Evolutionary conservation across 108 stramenopile genomes (phyloP).

Genomic region (Mediolabrus comicus): DNA sequence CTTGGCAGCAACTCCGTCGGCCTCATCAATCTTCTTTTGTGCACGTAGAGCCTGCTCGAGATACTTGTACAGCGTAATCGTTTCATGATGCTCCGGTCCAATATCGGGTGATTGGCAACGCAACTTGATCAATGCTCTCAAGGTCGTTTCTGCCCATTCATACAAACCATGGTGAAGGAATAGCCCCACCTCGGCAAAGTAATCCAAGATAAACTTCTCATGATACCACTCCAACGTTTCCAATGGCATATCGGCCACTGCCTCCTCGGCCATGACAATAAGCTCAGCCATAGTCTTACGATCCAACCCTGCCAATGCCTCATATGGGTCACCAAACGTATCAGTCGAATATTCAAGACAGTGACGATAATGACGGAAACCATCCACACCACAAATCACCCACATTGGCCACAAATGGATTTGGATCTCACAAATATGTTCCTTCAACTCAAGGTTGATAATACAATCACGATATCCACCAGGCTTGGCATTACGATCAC

Average conservation of each 20-base stretch:
- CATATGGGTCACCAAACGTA: conserved; percentile 79
- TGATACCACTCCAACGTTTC: conserved; percentile 90
- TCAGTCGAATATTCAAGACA: conserved; percentile 89
- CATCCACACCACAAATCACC: conserved; percentile 85
- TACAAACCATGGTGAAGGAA: conserved; percentile 80
- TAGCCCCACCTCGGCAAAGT: conserved; percentile 84
- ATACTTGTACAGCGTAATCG: conserved; percentile 66
- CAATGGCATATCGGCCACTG: conserved; percentile 82
- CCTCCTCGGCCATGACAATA: conserved; percentile 90
- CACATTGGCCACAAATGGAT: conserved; percentile 88
- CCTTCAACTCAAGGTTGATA: conserved; percentile 84
- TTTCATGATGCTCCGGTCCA: conserved; percentile 84
- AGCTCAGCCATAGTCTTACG: conserved; percentile 89
- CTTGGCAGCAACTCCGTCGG: conserved; percentile 53
- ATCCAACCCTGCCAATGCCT: conserved; percentile 80
- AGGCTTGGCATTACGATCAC: conserved; percentile 59
- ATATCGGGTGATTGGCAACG: conserved; percentile 81
- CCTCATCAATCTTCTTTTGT: conserved; percentile 70
- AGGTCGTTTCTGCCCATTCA: conserved; percentile 80
- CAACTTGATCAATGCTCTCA: conserved; percentile 68
- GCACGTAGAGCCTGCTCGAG: conserved; percentile 60
- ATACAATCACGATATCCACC: conserved; percentile 87
- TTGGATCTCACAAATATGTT: conserved; percentile 89
- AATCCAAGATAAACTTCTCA: conserved; percentile 86
- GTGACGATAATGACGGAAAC: conserved; percentile 88